Percentiles rank a stretch among this genome's conserved stretches.
These are phyloP conservation scores for Cadophora luteo-olivacea DNA, from an alignment of 2,329 filamentous ascomycete species.

Conservation along the genomic window DNA sequence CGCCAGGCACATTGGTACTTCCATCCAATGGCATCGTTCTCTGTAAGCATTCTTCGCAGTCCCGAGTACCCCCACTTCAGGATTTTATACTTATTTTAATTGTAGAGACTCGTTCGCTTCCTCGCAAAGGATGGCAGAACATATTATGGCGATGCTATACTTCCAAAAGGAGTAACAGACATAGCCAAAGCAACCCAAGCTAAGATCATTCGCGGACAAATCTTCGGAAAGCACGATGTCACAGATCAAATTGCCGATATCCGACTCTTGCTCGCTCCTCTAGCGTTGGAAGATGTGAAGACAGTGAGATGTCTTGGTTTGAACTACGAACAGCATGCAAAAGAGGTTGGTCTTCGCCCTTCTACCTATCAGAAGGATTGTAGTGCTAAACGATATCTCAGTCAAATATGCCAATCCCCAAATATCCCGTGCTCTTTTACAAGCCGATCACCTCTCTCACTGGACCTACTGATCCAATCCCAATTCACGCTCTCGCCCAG, in stretches of 20 bases:
- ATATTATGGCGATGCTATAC: slow-evolving; percentile 78
- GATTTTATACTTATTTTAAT: slow-evolving; percentile 13
- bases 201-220: slow-evolving; percentile 66
- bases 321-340: slow-evolving; percentile 76
- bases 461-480: slow-evolving; percentile 70
- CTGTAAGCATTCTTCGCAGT: slow-evolving; percentile 46
- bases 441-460: slow-evolving; percentile 72
- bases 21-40: slow-evolving; percentile 52
- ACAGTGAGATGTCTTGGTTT: slow-evolving; percentile 74
- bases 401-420: slow-evolving; percentile 71
- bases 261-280: slow-evolving; percentile 64
- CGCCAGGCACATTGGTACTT: not conserved
- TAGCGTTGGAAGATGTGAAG: slow-evolving; percentile 66
- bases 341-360: slow-evolving; percentile 55
- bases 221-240: slow-evolving; percentile 69
- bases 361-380: not conserved
- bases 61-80: not conserved
- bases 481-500: slow-evolving; percentile 70
- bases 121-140: slow-evolving; percentile 71
- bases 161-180: slow-evolving; percentile 65
- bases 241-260: slow-evolving; percentile 66
- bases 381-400: slow-evolving; percentile 36
- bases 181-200: slow-evolving; percentile 66
- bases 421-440: slow-evolving; percentile 76
- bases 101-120: slow-evolving; percentile 74